Base-by-base conservation (phyloP, 345 rosid genomes). In the Populus tremula region DNA sequence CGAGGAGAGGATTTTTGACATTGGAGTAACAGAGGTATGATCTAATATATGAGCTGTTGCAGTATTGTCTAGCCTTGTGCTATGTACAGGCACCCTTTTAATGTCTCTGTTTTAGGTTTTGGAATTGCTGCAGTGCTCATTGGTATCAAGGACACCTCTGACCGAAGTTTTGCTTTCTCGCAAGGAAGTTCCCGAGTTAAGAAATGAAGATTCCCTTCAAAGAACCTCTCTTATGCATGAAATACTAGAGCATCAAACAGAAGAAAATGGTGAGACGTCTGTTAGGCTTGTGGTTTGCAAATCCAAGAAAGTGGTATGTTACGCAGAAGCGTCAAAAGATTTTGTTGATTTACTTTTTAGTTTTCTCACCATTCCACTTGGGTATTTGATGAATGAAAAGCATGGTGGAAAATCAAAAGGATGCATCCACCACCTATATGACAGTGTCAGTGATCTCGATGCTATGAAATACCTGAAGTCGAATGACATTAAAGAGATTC, bases 361-460 rank as follows among this genome's bases (percentile, higher is more conserved):
- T 38, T 83, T 82, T 81, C 84, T 85, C 13, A 73, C 77, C 23
- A 12, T 80, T 61, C 88, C 84, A 21, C 77, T 80, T 27, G 84
- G 84, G 5, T 17, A 74, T 27, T 39, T 69, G 14, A 9, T 49
- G 2, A 76, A 85, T 63, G 45, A 69, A 80, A 75, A 49, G 72
- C 27, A 54, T 2, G 63, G 74, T 7, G 14, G 13, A 56, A 10
- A 5, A 38, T 70, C 54, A 1, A 27, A 54, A 13, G 82, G 82
- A 50, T 62, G 78, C 62, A 50, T 80, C 18, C 33, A 10, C 49
- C 65, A 75, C 33, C 69, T 83, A 9, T 78, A 76, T 20, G 67
- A 76, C 1, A 72, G 73, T 63, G 18, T 78, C 17, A 25, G 41
- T 35, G 73, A 43, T 20, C 78, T 82, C 33, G 80, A 77, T 29